phyloP scores from a whole-genome alignment of 768 basidiomycete species.

The Leccinum barrowsii region DNA sequence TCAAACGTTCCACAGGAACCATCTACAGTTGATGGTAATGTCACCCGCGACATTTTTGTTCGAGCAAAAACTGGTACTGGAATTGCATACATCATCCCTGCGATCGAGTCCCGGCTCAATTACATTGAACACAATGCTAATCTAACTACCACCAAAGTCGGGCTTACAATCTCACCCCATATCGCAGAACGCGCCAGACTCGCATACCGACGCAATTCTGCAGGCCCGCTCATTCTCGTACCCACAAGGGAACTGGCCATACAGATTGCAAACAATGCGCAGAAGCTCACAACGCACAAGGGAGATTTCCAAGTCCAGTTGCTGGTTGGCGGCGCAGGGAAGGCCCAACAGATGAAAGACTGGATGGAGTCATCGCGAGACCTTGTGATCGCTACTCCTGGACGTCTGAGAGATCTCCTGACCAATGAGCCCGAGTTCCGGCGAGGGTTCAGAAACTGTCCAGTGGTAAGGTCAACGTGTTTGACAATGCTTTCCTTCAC shows the following conservation, averaged over 20 bases:
- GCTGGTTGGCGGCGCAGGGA: slow-evolving; percentile 75
- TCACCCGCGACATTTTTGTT: slow-evolving; percentile 69
- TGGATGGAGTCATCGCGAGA: slow-evolving; percentile 67
- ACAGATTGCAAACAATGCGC: slow-evolving; percentile 84
- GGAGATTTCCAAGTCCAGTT: slow-evolving; percentile 64
- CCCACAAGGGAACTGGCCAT: slow-evolving; percentile 89
- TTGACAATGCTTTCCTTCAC: background rate
- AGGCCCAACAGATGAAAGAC: slow-evolving; percentile 59
- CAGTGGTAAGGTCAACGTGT: slow-evolving; percentile 47
- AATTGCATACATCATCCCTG: slow-evolving; percentile 86
- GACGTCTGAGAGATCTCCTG: slow-evolving; percentile 74
- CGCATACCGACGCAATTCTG: slow-evolving; percentile 42
- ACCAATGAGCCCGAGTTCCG: slow-evolving; percentile 53
- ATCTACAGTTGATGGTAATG: slow-evolving; percentile 3
- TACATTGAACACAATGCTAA: slow-evolving; percentile 46
- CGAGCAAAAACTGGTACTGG: slow-evolving; percentile 88
- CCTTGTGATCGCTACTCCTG: slow-evolving; percentile 89
- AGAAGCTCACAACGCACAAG: slow-evolving; percentile 59
- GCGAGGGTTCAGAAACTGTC: slow-evolving; percentile 48
- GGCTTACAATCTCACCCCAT: slow-evolving; percentile 30
- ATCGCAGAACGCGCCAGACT: slow-evolving; percentile 32
- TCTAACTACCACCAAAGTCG: slow-evolving; percentile 42
- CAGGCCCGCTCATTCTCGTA: slow-evolving; percentile 78
- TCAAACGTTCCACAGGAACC: background rate
- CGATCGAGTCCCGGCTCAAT: slow-evolving; percentile 71